Evolutionary conservation across 225 moss, liverwort and hornwort genomes (phyloP).

Genomic region (Thuidium tamariscinum): DNA sequence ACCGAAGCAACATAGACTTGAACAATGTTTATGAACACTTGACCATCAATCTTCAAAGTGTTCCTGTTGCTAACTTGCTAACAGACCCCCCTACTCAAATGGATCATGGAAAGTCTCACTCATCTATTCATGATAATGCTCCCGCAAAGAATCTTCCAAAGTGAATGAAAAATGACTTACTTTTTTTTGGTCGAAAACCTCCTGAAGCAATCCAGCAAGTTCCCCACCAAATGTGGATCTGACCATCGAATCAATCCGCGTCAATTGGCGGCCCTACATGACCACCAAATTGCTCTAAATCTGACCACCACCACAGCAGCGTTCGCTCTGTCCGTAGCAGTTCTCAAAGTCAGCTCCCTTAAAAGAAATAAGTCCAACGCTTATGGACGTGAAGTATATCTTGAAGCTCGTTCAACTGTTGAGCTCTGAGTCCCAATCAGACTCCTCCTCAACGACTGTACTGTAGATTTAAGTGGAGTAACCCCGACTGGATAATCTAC

Average conservation of each 20-base stretch:
- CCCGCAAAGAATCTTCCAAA: constrained; percentile 8
- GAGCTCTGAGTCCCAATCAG: not conserved
- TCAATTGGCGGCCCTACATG: not conserved
- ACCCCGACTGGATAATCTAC: not conserved
- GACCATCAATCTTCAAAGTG: not conserved
- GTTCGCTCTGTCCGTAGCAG: not conserved
- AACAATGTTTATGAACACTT: not conserved
- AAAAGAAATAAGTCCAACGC: not conserved
- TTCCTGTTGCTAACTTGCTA: not conserved
- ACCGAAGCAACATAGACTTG: not conserved
- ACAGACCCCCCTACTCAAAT: not conserved
- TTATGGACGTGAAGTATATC: not conserved
- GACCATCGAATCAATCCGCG: not conserved
- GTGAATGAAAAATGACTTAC: not conserved
- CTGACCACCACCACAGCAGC: not conserved
- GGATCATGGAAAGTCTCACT: not conserved
- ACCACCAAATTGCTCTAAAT: not conserved
- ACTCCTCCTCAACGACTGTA: not conserved
- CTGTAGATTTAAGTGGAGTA: not conserved
- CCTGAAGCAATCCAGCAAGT: not conserved
- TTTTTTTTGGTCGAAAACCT: not conserved
- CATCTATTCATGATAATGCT: not conserved
- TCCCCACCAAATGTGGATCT: not conserved
- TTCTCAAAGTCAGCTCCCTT: not conserved
- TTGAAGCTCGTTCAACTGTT: not conserved